phyloP scores from a whole-genome alignment of 495 filamentous ascomycete genomes.

The Podospora sp. region DNA sequence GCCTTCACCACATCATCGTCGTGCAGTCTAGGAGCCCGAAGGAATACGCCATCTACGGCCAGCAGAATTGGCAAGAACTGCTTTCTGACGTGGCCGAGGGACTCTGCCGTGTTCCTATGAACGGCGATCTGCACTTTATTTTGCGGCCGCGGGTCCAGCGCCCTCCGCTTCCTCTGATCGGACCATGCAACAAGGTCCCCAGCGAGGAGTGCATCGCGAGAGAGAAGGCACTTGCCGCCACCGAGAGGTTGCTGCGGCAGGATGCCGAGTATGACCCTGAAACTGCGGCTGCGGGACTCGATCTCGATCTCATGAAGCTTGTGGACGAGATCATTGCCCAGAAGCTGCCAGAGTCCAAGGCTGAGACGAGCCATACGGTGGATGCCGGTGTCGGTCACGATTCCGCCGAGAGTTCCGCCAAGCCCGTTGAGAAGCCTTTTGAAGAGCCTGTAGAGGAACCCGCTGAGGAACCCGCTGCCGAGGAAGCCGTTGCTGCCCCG shows the following conservation, averaged over 20 bases:
- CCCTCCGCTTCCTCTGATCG: neutral
- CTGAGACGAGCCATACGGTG: no score
- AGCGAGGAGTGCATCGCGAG: neutral
- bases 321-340: no score
- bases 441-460: neutral
- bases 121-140: neutral
- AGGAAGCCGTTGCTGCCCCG: neutral
- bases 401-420: no score
- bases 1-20: neutral
- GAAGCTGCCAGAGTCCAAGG: no score
- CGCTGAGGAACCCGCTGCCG: neutral
- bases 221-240: neutral
- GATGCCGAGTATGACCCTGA: no score
- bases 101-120: neutral
- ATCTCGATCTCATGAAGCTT: no score
- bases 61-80: neutral
- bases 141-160: neutral
- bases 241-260: no score
- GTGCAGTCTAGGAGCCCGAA: neutral
- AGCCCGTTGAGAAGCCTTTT: no score
- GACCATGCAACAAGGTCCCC: neutral
- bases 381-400: no score
- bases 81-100: neutral
- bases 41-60: neutral
- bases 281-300: no score